phyloP scores from a whole-genome alignment of 345 rosid species.

The Pistacia atlantica region DNA sequence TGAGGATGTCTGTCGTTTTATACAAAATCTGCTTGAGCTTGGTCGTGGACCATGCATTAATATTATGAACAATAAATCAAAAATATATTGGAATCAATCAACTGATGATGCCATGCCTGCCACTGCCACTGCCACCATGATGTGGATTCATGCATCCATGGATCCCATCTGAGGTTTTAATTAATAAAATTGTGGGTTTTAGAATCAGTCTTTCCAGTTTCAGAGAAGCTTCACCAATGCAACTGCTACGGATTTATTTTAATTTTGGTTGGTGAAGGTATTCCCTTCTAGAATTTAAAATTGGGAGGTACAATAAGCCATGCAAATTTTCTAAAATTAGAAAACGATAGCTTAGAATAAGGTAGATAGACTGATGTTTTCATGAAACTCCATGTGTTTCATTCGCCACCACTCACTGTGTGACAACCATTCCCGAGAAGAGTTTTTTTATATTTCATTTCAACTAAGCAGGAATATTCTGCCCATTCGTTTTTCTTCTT shows the following conservation, averaged over 20 bases:
- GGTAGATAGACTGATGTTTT: conserved; percentile 36
- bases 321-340: conserved; percentile 21
- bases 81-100: background rate
- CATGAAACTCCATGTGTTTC: conserved; percentile 18
- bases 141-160: background rate
- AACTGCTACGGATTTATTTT: background rate
- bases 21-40: conserved; percentile 12
- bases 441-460: background rate
- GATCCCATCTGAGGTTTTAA: background rate
- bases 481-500: background rate
- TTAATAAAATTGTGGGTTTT: background rate
- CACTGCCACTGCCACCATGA: background rate
- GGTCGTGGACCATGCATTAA: conserved; percentile 17
- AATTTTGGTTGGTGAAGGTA: conserved; percentile 24
- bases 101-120: background rate
- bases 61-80: background rate
- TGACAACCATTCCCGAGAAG: background rate
- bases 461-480: conserved; percentile 6
- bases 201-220: conserved; percentile 13
- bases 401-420: background rate
- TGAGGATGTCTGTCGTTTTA: conserved; percentile 61
- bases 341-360: conserved; percentile 29
- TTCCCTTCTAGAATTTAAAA: conserved; percentile 18
- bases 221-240: conserved; percentile 24
- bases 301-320: conserved; percentile 2